A percentile compares a stretch with the other conserved stretches of the same genome.
phyloP scores from a whole-genome alignment of 2,329 filamentous ascomycete genomes.

The Hawksworthiomyces lignivorus region DNA sequence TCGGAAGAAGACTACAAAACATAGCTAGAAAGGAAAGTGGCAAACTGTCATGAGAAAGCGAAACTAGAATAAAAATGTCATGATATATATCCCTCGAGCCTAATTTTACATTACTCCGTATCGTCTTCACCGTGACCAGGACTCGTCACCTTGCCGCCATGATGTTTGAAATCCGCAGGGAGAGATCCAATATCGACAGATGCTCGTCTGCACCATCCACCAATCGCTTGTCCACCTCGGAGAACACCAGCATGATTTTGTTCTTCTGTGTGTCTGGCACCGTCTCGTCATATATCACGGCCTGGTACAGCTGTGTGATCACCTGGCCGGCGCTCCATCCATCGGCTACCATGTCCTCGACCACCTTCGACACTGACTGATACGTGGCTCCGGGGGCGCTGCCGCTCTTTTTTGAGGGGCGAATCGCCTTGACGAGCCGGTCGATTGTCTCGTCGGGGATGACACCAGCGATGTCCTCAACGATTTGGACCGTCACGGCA shows the following conservation, averaged over 20 bases:
- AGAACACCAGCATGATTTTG: slow-evolving; percentile 81
- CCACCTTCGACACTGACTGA: slow-evolving; percentile 64
- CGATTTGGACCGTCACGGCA: slow-evolving; percentile 64
- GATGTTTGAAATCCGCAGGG: slow-evolving; percentile 71
- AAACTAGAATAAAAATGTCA: not conserved
- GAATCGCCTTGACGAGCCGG: slow-evolving; percentile 64
- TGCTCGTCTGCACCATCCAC: slow-evolving; percentile 96
- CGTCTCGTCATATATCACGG: slow-evolving; percentile 73
- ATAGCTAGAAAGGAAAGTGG: slow-evolving; percentile 5
- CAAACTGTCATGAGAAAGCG: not conserved
- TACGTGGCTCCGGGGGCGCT: slow-evolving; percentile 57
- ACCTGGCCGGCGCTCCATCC: slow-evolving; percentile 94
- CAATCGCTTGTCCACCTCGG: slow-evolving; percentile 86
- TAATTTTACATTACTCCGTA: no score
- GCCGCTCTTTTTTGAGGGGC: slow-evolving; percentile 40
- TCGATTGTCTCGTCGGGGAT: slow-evolving; percentile 72
- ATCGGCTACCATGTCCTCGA: slow-evolving; percentile 88
- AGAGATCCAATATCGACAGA: slow-evolving; percentile 77
- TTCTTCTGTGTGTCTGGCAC: slow-evolving; percentile 84
- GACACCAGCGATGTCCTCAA: slow-evolving; percentile 94
- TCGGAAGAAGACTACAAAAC: no score
- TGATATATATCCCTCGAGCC: no score
- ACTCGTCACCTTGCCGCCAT: slow-evolving; percentile 38
- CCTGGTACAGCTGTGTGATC: slow-evolving; percentile 71
- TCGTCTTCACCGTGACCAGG: not conserved